Evolutionary conservation across 1,139 yeast species (phyloP), one percentile per base, ranked within the genome.

Genomic region (Yamadazyma mexicana): DNA sequence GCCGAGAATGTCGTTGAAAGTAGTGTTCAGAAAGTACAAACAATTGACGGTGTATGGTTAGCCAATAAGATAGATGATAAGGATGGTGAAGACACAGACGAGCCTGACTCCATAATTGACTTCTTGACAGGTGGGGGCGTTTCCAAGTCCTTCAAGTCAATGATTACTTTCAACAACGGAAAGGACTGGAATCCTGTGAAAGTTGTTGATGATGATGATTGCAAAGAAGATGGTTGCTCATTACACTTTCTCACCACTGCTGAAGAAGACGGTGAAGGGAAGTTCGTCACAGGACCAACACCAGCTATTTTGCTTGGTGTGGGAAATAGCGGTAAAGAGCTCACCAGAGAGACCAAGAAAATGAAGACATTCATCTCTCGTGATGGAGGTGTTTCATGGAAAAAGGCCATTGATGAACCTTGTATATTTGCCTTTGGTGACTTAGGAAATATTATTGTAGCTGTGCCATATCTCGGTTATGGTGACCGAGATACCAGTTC

Each of bases 331-430:
- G 83, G 85, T 8, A 58, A 64, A 29, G 49, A 52, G 4, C 47
- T 66, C 5, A 48, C 45, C 1, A 34, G 50, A 2, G 60, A 64
- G 17, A 33, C 55, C 10, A 40, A 52, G 0, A 54, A 65, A 3
- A 48, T 68, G 53, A 60, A 66, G 15, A 81, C 89, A 1, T 87
- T 72, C 58, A 55, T 86, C 4, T 86, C 95, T 0, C 73, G 87
- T 46, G 88, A 88, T 61, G 92, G 89, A 28, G 96, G 96, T 17
- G 59, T 73, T 6, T 64, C 82, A 0, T 89, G 96, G 96, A 61
- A 60, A 30, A 57, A 68, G 42, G 76, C 81, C 0, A 53, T 81
- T 18, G 77, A 79, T 30, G 75, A 69, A 30, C 80, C 89, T 1
- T 69, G 79, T 33, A 54, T 71, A 4, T 81, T 77, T 48, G 70